A percentile compares a stretch with the other conserved stretches of the same genome.
Evolutionary conservation across 352 stramenopile species (phyloP).

Genomic region (Pythium oligandrum): DNA sequence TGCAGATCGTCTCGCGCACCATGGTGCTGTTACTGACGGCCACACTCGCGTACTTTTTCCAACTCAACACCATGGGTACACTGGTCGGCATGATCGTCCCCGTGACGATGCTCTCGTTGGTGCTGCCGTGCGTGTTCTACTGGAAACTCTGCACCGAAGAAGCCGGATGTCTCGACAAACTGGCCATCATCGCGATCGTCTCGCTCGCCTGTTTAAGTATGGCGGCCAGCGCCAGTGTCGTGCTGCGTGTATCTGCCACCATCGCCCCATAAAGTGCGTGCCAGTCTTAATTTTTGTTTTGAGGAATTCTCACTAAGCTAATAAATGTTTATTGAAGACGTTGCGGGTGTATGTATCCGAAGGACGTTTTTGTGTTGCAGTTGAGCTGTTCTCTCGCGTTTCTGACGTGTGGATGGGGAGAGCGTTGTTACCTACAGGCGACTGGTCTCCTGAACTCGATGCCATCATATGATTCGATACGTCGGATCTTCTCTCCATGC

Average conservation of each 20-base stretch:
- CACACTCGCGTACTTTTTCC: slow-evolving; percentile 44
- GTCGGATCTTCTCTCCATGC: too few relatives aligned
- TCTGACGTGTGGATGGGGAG: background rate
- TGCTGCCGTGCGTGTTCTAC: slow-evolving; percentile 68
- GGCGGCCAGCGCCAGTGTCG: slow-evolving; percentile 42
- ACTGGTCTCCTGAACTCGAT: too few relatives aligned
- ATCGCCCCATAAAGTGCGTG: background rate
- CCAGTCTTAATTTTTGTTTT: background rate
- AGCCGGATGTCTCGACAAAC: slow-evolving; percentile 33
- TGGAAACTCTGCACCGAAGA: slow-evolving; percentile 67
- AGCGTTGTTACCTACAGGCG: background rate
- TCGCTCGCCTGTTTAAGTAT: slow-evolving; percentile 43
- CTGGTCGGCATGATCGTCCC: slow-evolving; percentile 68
- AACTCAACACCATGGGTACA: slow-evolving; percentile 48
- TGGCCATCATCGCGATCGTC: slow-evolving; percentile 36
- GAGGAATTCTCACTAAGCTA: background rate
- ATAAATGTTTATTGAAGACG: background rate
- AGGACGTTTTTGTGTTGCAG: background rate
- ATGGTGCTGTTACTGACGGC: slow-evolving; percentile 46
- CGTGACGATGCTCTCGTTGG: slow-evolving; percentile 45
- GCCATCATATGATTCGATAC: too few relatives aligned
- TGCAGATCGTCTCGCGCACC: slow-evolving; percentile 44
- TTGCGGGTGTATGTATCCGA: background rate
- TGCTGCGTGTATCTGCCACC: slow-evolving; percentile 13
- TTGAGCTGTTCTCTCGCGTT: background rate